phyloP scores from a whole-genome alignment of 768 basidiomycete genomes.

The Crassisporium funariophilum region DNA sequence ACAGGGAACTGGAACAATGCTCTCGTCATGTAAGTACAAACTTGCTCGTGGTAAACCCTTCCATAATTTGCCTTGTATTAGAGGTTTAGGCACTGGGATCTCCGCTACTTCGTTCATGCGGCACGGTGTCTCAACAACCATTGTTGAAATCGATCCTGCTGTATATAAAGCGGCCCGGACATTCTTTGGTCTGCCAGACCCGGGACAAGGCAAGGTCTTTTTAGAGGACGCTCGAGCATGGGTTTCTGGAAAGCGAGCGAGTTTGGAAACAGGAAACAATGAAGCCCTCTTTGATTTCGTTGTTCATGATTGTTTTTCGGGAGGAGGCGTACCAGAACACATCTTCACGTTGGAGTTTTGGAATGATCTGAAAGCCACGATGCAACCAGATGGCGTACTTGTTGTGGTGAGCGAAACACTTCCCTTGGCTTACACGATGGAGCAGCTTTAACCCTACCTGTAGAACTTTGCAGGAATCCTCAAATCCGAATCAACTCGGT shows the following conservation, averaged over 20 bases:
- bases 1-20: conserved; percentile 49
- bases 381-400: conserved; percentile 73
- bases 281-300: conserved; percentile 63
- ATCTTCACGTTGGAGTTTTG: conserved; percentile 88
- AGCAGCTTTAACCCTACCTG: not conserved
- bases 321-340: conserved; percentile 86
- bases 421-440: not conserved
- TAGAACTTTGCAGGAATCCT: conserved; percentile 87
- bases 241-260: conserved; percentile 48
- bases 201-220: conserved; percentile 60
- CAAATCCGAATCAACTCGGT: conserved; percentile 59
- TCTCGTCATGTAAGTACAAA: conserved; percentile 64
- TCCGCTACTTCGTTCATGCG: conserved; percentile 73
- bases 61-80: conserved; percentile 7
- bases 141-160: conserved; percentile 92
- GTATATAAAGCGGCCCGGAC: conserved; percentile 81
- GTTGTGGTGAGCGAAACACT: conserved; percentile 61
- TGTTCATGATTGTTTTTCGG: conserved; percentile 93
- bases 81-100: conserved; percentile 60
- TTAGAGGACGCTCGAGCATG: conserved; percentile 78
- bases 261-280: conserved; percentile 26
- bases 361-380: conserved; percentile 61
- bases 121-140: conserved; percentile 71
- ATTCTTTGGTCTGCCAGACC: conserved; percentile 80
- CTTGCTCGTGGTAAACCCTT: too few relatives aligned